Evolutionary conservation across 768 basidiomycete genomes (phyloP), one percentile per base, ranked within the genome.

Genomic region (Collybia sordida): DNA sequence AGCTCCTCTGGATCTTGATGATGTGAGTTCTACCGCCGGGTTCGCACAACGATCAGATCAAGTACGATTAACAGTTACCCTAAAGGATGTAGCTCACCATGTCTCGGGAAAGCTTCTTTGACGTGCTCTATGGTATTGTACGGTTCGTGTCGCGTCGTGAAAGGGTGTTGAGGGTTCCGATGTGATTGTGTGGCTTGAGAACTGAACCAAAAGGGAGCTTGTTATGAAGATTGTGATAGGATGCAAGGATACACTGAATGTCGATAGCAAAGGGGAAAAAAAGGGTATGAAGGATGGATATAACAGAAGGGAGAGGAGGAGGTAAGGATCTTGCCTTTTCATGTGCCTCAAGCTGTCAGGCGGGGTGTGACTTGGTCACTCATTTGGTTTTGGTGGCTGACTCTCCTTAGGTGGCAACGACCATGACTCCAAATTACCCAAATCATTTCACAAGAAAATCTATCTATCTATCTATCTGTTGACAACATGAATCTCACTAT

Each of bases 1-100:
- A 93, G 83, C 60, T 95, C 93, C 69, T 98, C 95, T 50, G 96
- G 96, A 76, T 99, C 96, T 71, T 88, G 86, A 50, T 49, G 49
- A 35, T 49, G 61, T 34, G 46, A 19, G 42, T 57, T 58, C 56
- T 61, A 42, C 21, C 22, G 40, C 23, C 25, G 19, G 7, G 24
- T 11, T 24, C 23, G 23, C 12, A 19, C 25, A 40, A 46, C 51
- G 54, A 52, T 63, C 41, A 68, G 60, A 68, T 69, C 61, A 39
- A 59, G 41, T 24, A 49, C 56, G 63, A 66, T 65, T 53, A 53
- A 21, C 9, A n/a, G 31, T n/a, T 7, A 39, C 11, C 31, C 23
- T 28, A 22, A 35, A 47, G 0, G 42, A 1, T 18, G 1, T 18
- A 8, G 37, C 57, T 47, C 58, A 71, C 70, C 70, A 71, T 71